Base-by-base conservation (phyloP, 768 basidiomycete species). In the Chalciporus piperatus region DNA sequence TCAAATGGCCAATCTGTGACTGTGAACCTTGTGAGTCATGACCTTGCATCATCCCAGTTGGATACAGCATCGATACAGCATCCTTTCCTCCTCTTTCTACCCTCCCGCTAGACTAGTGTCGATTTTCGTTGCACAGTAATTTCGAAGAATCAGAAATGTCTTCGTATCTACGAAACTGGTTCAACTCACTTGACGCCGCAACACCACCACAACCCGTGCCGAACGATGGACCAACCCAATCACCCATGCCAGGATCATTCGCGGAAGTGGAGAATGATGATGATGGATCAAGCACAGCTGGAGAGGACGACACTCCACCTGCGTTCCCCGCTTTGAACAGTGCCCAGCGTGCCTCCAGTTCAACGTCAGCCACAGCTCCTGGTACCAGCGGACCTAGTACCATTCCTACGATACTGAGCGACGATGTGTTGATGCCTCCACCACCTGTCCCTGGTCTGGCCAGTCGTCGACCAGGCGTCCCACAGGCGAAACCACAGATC, bases 261-360 rank as follows among this genome's bases (percentile, higher is more conserved):
- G 9, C 17, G 12, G 51, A 40, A 19, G 65, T 55, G 9, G 74
- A 77, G 16, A 65, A 69, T 0, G 65, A 69, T 0, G 65, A 75
- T 33, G 68, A 72, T 53, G 63, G 68, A 12, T 69, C 68, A 30
- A 75, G 78, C 46, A 56, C 74, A 7, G 73, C 67, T 63, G 54
- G 70, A 76, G 47, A 72, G 69, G 77, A 85, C 52, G 81, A 90
- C 58, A 59, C 60, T 12, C 84, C 89, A 7, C 89, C 90, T 11
- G 80, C 83, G 1, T 92, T 92, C 64, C 90, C 90, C 22, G 79
- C 78, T 46, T 71, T 82, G 4, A 76, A 76, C 62, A 91, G 89
- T 55, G 85, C 84, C 4, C 90, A 92, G 60, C 81, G 89, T 23
- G 72, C 77, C 20, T 56, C 70, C 32, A 56, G 72, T 11, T 66